Conservation (phyloP, 2,329 filamentous ascomycete genomes). For the Claviceps pazoutovae region DNA sequence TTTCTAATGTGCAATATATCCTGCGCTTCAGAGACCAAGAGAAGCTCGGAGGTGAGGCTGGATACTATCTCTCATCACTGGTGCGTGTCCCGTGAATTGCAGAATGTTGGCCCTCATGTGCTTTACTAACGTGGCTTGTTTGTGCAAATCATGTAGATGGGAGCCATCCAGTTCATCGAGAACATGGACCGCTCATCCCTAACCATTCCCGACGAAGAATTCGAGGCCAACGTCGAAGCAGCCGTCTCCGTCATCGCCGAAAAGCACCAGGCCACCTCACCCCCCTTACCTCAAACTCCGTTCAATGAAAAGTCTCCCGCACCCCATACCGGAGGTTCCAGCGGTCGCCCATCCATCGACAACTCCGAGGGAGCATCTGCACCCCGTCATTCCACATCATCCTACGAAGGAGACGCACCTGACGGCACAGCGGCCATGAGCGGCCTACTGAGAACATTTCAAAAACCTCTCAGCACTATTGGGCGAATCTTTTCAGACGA, state of each 20-base stretch:
- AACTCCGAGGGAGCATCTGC: slow-evolving; percentile 15
- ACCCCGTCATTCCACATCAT: slow-evolving; percentile 41
- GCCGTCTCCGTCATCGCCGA: slow-evolving; percentile 93
- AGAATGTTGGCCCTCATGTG: too few species aligned
- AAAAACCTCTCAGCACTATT: slow-evolving; percentile 79
- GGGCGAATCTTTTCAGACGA: slow-evolving; percentile 84
- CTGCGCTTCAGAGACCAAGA: slow-evolving; percentile 94
- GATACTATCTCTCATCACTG: slow-evolving; percentile 92
- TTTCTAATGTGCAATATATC: slow-evolving; percentile 97
- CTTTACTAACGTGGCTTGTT: neutral
- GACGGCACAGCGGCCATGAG: slow-evolving; percentile 73
- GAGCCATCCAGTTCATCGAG: slow-evolving; percentile 92
- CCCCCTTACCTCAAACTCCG: slow-evolving; percentile 23
- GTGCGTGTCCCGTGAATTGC: slow-evolving; percentile 23
- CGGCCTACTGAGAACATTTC: slow-evolving; percentile 78
- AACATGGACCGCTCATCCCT: slow-evolving; percentile 87
- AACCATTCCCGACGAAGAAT: slow-evolving; percentile 88
- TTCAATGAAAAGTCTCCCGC: slow-evolving; percentile 31
- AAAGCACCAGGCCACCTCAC: slow-evolving; percentile 52
- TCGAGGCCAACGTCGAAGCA: slow-evolving; percentile 90
- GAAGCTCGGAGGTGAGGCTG: slow-evolving; percentile 91
- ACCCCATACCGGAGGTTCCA: slow-evolving; percentile 14
- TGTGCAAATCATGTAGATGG: slow-evolving; percentile 42
- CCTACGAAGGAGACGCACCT: slow-evolving; percentile 40
- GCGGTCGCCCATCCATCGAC: slow-evolving; percentile 29